Base-by-base conservation (phyloP, 441 rosid species). In the Pelargonium australe region DNA sequence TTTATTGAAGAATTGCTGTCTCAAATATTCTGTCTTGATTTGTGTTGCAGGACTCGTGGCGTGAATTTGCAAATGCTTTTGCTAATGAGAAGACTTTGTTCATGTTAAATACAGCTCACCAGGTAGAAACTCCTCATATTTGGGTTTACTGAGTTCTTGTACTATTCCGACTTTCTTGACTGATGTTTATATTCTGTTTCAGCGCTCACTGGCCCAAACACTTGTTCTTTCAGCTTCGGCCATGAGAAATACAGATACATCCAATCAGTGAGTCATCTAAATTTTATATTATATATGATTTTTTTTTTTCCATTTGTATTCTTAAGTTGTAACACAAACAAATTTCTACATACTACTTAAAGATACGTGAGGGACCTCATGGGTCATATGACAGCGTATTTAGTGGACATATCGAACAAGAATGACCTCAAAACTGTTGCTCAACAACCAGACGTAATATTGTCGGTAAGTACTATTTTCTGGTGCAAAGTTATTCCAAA, bases 181-280 rank as follows among this genome's bases (percentile, higher is more conserved):
- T 64, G 67, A 65, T 73, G 63, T 65, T 67, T 57, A 80, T 73
- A 64, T 79, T 58, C 68, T 80, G 53, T 69, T 82, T 75, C 86
- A 92, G 99, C 90, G 95, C 61, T 95, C 95, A 37, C 77, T 95
- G 73, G 92, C 99, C 81, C 90, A 90, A 81, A 85, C 95, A 51
- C 92, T 95, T 72, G 95, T 95, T 81, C 90, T 89, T 72, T 88
- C 98, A 68, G 97, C 97, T 68, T 88, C 86, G 79, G 98, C 98
- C 75, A 80, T 90, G 81, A 84, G 69, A 84, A 85, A 84, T 78
- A 76, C 82, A 34, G 94, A 85, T 75, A 80, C 87, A 66, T 88
- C 96, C 65, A 92, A 95, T 83, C 97, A 86, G 98, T 95, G 78
- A 88, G 99, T 82, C 57, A 47, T 66, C 49, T 67, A 66, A 45